Percentiles rank a stretch among this genome's conserved stretches.
phyloP scores from a whole-genome alignment of 768 basidiomycete genomes.

The Sarcomyxa edulis region DNA sequence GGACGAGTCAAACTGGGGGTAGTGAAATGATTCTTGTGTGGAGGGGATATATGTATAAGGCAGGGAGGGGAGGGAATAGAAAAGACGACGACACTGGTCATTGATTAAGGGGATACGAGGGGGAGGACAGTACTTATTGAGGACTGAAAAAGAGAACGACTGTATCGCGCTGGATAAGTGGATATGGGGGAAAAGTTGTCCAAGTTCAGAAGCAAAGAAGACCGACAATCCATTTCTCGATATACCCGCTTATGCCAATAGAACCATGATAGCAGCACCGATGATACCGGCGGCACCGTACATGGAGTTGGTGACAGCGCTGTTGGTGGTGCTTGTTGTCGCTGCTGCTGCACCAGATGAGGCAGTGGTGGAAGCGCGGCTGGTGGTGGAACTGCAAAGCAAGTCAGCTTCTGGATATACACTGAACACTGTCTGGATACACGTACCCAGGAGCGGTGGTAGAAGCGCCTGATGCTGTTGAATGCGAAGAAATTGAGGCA shows the following conservation, averaged over 20 bases:
- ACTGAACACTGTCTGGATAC: too few species aligned
- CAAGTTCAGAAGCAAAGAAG: background rate
- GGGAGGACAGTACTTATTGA: too few species aligned
- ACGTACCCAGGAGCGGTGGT: conserved; percentile 4
- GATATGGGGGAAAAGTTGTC: too few species aligned
- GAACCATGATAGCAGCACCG: conserved; percentile 38
- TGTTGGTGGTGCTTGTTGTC: conserved; percentile 1
- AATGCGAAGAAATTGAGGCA: conserved; percentile 7
- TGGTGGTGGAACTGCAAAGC: background rate
- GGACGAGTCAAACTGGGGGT: too few species aligned
- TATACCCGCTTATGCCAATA: conserved; percentile 28
- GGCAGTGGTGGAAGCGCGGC: conserved; percentile 7
- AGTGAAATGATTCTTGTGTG: too few species aligned
- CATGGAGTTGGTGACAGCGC: background rate
- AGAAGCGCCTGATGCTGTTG: conserved; percentile 9
- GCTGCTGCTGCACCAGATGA: conserved; percentile 4
- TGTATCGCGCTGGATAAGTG: too few species aligned
- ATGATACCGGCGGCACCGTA: conserved; percentile 34
- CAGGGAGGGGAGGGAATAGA: too few species aligned
- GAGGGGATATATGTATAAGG: too few species aligned
- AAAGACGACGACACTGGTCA: too few species aligned
- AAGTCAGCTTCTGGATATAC: background rate
- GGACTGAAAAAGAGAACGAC: too few species aligned
- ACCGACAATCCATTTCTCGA: background rate
- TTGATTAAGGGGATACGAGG: too few species aligned